Conservation (phyloP, 2,329 filamentous ascomycete genomes). For the Ophiostoma angusticollis region DNA sequence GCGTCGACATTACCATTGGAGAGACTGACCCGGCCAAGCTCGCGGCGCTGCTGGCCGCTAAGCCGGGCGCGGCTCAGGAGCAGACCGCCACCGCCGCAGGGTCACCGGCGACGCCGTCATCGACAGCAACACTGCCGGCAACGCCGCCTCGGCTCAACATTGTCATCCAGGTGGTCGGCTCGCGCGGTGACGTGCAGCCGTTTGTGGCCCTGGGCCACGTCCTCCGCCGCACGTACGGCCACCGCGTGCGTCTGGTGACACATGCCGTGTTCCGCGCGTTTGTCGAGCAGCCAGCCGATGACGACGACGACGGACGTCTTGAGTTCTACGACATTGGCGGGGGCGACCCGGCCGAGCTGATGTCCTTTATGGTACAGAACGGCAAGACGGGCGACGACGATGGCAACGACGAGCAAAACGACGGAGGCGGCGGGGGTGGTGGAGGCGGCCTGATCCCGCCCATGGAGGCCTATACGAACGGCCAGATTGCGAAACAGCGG, state of each 20-base stretch:
- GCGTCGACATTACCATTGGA: conserved; percentile 68
- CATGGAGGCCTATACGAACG: conserved; percentile 60
- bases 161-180: conserved; percentile 64
- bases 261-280: conserved; percentile 56
- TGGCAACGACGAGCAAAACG: not conserved
- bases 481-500: conserved; percentile 63
- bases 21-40: conserved; percentile 50
- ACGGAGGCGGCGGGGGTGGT: conserved; percentile 26
- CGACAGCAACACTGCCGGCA: conserved; percentile 39
- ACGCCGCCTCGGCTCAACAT: conserved; percentile 50
- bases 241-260: conserved; percentile 62
- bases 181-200: conserved; percentile 62
- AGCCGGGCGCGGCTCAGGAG: not conserved
- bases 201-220: conserved; percentile 58
- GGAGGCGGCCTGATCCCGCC: conserved; percentile 64
- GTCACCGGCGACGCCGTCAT: conserved; percentile 48
- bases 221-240: conserved; percentile 51
- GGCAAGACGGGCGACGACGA: conserved; percentile 26
- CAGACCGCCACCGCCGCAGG: conserved; percentile 37
- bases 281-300: conserved; percentile 46
- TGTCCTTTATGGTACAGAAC: conserved; percentile 89
- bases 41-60: conserved; percentile 52
- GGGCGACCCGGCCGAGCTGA: conserved; percentile 60
- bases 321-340: conserved; percentile 64
- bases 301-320: conserved; percentile 25